Base-by-base conservation (phyloP, 768 basidiomycete species). In the Suillus spraguei region DNA sequence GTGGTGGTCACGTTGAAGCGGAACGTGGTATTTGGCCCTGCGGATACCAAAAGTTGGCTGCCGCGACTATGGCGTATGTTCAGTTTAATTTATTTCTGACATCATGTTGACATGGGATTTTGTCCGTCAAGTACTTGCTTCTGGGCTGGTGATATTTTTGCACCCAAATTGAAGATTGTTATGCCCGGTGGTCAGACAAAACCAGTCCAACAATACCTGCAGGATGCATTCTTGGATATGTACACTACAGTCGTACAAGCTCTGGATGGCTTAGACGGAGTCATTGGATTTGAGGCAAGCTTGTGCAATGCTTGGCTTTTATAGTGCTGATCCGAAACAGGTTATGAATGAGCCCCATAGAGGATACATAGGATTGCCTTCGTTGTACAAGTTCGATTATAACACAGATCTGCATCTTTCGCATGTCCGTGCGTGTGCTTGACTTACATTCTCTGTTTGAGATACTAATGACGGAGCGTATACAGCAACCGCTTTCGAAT, bases 281-380 rank as follows among this genome's bases (percentile, higher is more conserved):
- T 99, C 1, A 70, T 97, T 24, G 97, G 97, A 0, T 95, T 97
- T 63, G 92, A 98, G 85, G 95, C 95, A 67, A 54, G 77, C 65
- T 28, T 28, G n/a, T 13, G 13, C 32, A 10, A 35, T 55, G 28
- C 28, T 24, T 17, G 44, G 24, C 44, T 60, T 38, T 9, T 62
- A 5, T 6, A 14, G 5, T 55, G 4, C 24, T 33, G 6, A 33
- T 61, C 44, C 63, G 69, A 38, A 72, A 36, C 10, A 96, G 94
- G 85, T 95, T 73, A 88, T 97, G 83, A 97, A 98, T 67, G 95
- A 97, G 76, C 95, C 95, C 0, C 95, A 99, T 77, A 82, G 89
- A 70, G 97, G 97, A 47, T 99, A 97, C 74, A 88, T 97, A 64
- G 85, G 90, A 60, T 79, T 97, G 6, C 82, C 84, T 32, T 93